Evolutionary conservation across 1,139 yeast species (phyloP).

Genomic region (Yamadazyma epiphylla): DNA sequence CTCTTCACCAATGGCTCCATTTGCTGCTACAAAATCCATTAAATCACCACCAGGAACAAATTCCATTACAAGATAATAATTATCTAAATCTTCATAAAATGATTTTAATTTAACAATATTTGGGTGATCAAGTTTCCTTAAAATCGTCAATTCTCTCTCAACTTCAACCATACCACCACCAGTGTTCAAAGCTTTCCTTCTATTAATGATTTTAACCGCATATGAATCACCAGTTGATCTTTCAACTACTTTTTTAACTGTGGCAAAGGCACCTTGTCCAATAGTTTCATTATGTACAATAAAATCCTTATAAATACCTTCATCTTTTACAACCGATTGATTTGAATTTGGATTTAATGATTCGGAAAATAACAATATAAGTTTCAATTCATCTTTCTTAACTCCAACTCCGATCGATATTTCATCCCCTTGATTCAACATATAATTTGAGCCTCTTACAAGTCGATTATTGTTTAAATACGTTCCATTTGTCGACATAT

Average conservation of each 20-base stretch:
- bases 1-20: constrained; percentile 87
- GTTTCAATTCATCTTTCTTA: constrained; percentile 66
- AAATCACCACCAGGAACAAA: constrained; percentile 95
- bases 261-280: constrained; percentile 97
- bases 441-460: constrained; percentile 76
- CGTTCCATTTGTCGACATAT: constrained; percentile 86
- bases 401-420: constrained; percentile 89
- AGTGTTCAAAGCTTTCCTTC: constrained; percentile 71
- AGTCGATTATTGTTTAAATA: constrained; percentile 70
- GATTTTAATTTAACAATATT: constrained; percentile 80
- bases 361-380: constrained; percentile 62
- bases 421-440: constrained; percentile 88
- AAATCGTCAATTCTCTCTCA: constrained; percentile 77
- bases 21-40: constrained; percentile 92
- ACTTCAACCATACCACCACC: constrained; percentile 71
- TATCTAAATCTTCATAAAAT: constrained; percentile 77
- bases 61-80: constrained; percentile 89
- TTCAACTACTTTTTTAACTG: constrained; percentile 87
- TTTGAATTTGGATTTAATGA: constrained; percentile 30
- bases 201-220: constrained; percentile 87
- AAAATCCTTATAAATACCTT: constrained; percentile 67
- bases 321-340: constrained; percentile 25
- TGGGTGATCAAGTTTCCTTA: constrained; percentile 75
- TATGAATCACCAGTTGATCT: constrained; percentile 77
- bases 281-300: constrained; percentile 78